These are phyloP conservation scores for Macadamia tetraphylla DNA, from an alignment of 164 flowering plant species.

Conservation along the genomic window DNA sequence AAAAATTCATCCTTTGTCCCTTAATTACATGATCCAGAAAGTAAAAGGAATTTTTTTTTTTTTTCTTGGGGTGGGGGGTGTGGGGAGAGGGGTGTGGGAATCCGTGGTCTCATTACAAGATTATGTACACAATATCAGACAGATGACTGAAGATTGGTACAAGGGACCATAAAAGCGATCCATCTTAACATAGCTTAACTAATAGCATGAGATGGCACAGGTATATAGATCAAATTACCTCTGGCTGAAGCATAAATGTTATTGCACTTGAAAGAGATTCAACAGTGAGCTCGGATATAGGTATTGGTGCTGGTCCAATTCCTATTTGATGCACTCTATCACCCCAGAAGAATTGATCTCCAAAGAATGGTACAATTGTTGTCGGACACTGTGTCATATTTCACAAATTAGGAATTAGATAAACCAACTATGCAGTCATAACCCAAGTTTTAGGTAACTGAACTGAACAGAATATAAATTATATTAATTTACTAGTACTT, in stretches of 20 bases:
- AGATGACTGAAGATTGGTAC: not conserved
- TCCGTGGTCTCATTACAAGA: too few relatives aligned
- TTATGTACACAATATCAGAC: not conserved
- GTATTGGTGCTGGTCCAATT: slow-evolving; percentile 83
- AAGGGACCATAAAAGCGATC: not conserved
- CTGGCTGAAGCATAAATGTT: slow-evolving; percentile 81
- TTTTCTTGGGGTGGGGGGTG: too few relatives aligned
- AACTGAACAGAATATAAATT: not conserved
- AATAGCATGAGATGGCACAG: not conserved
- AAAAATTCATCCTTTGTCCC: too few relatives aligned
- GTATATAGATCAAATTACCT: slow-evolving; percentile 39
- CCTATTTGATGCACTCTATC: slow-evolving; percentile 71
- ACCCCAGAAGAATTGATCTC: slow-evolving; percentile 97
- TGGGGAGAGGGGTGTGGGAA: too few relatives aligned
- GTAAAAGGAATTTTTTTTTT: too few relatives aligned
- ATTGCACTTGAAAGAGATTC: slow-evolving; percentile 74
- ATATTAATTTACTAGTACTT: not conserved
- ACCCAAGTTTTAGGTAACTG: too few relatives aligned
- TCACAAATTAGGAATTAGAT: not conserved
- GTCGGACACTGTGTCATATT: slow-evolving; percentile 72
- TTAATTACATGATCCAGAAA: not conserved
- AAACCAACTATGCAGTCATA: not conserved
- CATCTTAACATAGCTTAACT: not conserved
- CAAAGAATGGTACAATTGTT: slow-evolving; percentile 92
- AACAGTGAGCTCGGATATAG: slow-evolving; percentile 61